Percentiles rank a stretch among this genome's conserved stretches.
Conservation (phyloP, 768 basidiomycete species). For the Hygrocybe punicea region DNA sequence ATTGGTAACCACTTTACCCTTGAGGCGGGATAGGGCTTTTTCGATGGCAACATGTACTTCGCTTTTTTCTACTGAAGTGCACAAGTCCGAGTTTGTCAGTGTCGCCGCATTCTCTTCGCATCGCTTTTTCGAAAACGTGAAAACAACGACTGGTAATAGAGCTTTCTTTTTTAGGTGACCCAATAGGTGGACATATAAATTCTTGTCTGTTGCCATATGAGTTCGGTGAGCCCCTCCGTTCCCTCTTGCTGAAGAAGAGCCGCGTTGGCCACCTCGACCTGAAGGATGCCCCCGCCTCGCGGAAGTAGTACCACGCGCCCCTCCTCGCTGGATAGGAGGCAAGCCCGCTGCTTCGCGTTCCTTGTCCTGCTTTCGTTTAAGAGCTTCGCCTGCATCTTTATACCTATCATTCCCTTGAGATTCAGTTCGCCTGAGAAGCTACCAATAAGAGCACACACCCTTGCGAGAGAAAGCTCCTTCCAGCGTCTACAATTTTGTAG, state of each 20-base stretch:
- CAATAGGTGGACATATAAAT: constrained; percentile 90
- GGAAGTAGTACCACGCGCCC: constrained; percentile 68
- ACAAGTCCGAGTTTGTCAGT: constrained; percentile 83
- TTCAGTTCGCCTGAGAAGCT: neutral
- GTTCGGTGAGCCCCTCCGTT: constrained; percentile 45
- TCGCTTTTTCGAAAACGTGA: constrained; percentile 93
- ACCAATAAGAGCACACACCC: constrained; percentile 54
- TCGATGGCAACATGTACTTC: constrained; percentile 95
- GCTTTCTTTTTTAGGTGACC: constrained; percentile 79
- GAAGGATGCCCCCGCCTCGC: constrained; percentile 52
- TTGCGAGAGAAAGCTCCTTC: constrained; percentile 63
- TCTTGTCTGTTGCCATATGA: constrained; percentile 76
- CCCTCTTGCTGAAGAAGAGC: constrained; percentile 33
- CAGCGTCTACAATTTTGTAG: constrained; percentile 88
- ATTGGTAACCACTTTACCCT: constrained; percentile 53
- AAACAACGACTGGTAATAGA: constrained; percentile 91
- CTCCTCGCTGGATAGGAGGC: constrained; percentile 77
- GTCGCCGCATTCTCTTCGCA: constrained; percentile 97
- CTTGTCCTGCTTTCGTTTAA: constrained; percentile 94
- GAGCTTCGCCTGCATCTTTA: constrained; percentile 84
- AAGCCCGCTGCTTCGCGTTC: constrained; percentile 94
- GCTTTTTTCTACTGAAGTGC: constrained; percentile 88
- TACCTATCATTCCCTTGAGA: constrained; percentile 50
- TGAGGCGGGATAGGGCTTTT: constrained; percentile 83
- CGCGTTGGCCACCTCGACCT: constrained; percentile 36